phyloP scores from a whole-genome alignment of 495 filamentous ascomycete genomes.

The Penicillium nucicola region DNA sequence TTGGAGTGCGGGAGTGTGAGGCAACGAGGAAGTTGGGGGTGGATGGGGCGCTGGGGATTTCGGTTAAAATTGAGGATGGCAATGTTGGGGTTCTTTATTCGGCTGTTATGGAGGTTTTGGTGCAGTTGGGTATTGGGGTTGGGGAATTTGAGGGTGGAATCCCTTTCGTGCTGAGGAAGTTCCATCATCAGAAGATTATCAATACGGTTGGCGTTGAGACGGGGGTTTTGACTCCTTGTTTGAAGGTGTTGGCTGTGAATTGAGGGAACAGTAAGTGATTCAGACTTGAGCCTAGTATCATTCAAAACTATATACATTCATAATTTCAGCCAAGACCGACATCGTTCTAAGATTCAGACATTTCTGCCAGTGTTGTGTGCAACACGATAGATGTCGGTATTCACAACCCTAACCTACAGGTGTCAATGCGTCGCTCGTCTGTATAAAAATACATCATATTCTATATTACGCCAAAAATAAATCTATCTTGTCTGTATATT shows the following conservation, averaged over 20 bases:
- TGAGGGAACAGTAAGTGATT: too few species aligned
- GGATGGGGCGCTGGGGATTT: slow-evolving; percentile 29
- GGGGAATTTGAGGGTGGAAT: slow-evolving; percentile 12
- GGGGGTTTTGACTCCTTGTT: slow-evolving; percentile 17
- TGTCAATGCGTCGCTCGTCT: too few species aligned
- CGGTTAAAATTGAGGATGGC: slow-evolving; percentile 42
- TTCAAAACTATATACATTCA: too few species aligned
- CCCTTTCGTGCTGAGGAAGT: slow-evolving; percentile 9
- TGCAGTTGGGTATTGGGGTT: slow-evolving; percentile 29
- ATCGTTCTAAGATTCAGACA: too few species aligned
- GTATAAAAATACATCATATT: too few species aligned
- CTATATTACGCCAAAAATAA: too few species aligned
- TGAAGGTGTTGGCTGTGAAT: slow-evolving; percentile 8
- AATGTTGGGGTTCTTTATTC: slow-evolving; percentile 32
- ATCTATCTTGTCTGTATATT: too few species aligned
- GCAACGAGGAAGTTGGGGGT: slow-evolving; percentile 27
- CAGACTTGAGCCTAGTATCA: too few species aligned
- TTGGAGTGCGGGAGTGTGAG: slow-evolving; percentile 29
- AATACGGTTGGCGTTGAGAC: slow-evolving; percentile 37
- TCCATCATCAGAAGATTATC: slow-evolving; percentile 25
- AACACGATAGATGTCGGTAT: too few species aligned
- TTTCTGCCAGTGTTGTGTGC: too few species aligned
- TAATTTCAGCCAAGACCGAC: too few species aligned
- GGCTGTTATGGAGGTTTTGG: slow-evolving; percentile 35
- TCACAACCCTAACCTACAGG: too few species aligned